phyloP scores from a whole-genome alignment of 768 basidiomycete species.

The Floccularia luteovirens region DNA sequence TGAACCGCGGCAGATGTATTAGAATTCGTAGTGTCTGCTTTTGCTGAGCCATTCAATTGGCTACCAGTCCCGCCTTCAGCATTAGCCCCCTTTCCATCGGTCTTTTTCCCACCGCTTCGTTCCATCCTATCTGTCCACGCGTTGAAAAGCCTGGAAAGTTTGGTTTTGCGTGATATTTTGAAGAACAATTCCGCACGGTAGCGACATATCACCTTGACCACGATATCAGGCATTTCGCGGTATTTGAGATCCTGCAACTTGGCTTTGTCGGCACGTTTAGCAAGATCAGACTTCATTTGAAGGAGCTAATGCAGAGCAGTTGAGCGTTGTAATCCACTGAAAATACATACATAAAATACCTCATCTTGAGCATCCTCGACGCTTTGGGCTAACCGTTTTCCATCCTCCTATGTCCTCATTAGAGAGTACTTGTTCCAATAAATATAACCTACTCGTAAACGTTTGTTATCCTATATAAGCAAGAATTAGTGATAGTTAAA shows the following conservation, averaged over 20 bases:
- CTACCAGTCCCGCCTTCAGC: constrained; percentile 17
- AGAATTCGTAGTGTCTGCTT: constrained; percentile 40
- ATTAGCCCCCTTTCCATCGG: constrained; percentile 15
- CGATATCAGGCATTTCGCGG: constrained; percentile 83
- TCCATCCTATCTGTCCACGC: constrained; percentile 92
- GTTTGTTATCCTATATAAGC: constrained; percentile 71
- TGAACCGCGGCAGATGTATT: constrained; percentile 29
- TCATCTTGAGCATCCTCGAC: constrained; percentile 87
- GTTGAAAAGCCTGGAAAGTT: constrained; percentile 73
- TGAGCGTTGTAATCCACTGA: background rate
- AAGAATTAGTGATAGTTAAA: constrained; percentile 3
- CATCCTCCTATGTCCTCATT: constrained; percentile 60
- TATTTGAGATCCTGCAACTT: constrained; percentile 76
- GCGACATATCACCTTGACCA: constrained; percentile 82
- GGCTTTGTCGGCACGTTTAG: constrained; percentile 72
- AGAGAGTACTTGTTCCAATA: constrained; percentile 7
- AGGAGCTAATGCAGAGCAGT: constrained; percentile 38
- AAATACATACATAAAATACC: constrained; percentile 38
- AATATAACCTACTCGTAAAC: constrained; percentile 51
- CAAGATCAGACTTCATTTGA: constrained; percentile 79
- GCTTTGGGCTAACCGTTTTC: constrained; percentile 68
- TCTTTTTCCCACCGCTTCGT: constrained; percentile 39
- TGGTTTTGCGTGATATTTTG: constrained; percentile 89
- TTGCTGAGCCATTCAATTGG: constrained; percentile 41
- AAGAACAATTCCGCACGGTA: constrained; percentile 90